Conservation (phyloP, 345 rosid genomes). For the Atalantia buxifolia region DNA sequence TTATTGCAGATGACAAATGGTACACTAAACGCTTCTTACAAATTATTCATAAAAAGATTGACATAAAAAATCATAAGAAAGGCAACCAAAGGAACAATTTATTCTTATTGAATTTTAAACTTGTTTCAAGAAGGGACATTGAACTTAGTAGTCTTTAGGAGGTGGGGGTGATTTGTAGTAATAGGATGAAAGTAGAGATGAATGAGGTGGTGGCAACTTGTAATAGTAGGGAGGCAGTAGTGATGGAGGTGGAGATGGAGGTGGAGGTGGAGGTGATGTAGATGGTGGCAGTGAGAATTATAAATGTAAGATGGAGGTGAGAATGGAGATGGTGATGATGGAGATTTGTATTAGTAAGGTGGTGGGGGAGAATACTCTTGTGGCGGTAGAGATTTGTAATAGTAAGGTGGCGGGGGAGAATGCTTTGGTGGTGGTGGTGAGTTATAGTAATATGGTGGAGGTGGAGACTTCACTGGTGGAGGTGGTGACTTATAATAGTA, state of each 20-base stretch:
- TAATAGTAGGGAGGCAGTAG: neutral
- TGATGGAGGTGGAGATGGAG: neutral
- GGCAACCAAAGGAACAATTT: neutral
- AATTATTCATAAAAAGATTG: neutral
- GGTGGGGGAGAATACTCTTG: neutral
- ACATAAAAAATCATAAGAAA: no score
- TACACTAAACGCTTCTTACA: neutral
- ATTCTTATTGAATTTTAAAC: neutral
- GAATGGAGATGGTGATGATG: neutral
- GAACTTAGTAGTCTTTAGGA: slow-evolving; percentile 2
- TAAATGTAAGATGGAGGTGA: no score
- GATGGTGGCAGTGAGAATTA: neutral
- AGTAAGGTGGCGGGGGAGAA: neutral
- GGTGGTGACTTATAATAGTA: no score
- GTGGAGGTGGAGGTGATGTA: slow-evolving; percentile 6
- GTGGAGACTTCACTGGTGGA: no score
- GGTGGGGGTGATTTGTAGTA: slow-evolving; percentile 1
- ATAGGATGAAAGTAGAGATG: neutral
- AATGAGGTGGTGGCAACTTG: slow-evolving; percentile 3
- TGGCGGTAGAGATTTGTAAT: slow-evolving; percentile 3
- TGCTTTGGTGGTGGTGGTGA: neutral
- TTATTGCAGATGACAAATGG: neutral
- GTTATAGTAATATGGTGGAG: neutral
- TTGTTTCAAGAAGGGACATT: neutral
- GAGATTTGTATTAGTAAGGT: slow-evolving; percentile 9